Evolutionary conservation across 148 eudicot species (phyloP).

Genomic region (Cornus florida): DNA sequence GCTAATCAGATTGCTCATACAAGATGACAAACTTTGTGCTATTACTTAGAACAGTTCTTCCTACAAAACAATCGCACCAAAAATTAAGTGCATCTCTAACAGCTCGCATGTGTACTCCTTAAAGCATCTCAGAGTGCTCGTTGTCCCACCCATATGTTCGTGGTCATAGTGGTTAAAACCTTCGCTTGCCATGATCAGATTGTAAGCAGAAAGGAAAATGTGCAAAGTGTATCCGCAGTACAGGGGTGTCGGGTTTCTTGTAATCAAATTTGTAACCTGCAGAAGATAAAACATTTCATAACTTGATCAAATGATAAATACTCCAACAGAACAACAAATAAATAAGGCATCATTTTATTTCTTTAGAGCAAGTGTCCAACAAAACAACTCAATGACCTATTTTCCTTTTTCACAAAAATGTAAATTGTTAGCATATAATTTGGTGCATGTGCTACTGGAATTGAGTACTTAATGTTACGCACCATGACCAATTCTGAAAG

Average conservation of each 20-base stretch:
- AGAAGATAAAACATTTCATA: conserved; percentile 14
- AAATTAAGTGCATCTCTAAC: too few species aligned
- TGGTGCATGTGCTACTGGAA: neutral
- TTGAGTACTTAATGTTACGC: neutral
- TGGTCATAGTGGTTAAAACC: conserved; percentile 14
- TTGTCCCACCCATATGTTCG: neutral
- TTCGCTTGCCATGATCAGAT: conserved; percentile 40
- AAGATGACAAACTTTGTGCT: too few species aligned
- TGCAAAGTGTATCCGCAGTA: conserved; percentile 68
- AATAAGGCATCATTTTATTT: neutral
- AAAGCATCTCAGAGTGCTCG: neutral
- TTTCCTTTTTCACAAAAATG: neutral
- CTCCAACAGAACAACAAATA: neutral
- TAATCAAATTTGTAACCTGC: conserved; percentile 94
- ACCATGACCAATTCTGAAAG: neutral
- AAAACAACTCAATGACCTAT: neutral
- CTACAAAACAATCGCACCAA: too few species aligned
- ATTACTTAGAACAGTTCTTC: too few species aligned
- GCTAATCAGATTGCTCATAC: too few species aligned
- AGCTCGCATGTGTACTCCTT: neutral
- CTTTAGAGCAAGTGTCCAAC: neutral
- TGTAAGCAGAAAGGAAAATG: conserved; percentile 82
- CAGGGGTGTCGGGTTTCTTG: conserved; percentile 65
- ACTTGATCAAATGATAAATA: neutral
- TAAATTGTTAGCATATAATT: neutral